Conservation (phyloP, 805 yeast species). For the Teunomyces atbi region DNA sequence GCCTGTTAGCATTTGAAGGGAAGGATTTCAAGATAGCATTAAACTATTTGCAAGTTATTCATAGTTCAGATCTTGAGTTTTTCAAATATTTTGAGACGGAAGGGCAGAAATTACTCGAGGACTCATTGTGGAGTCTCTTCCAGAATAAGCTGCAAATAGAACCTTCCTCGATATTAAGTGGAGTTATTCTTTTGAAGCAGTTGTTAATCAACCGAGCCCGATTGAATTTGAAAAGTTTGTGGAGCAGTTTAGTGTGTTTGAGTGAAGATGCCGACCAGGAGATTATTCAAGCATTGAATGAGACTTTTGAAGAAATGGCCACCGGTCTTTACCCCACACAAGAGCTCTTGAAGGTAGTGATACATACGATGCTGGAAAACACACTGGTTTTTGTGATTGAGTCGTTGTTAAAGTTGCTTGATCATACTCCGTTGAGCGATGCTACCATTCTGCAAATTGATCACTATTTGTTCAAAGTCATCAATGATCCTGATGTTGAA, state of each 20-base stretch:
- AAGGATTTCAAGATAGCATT: slow-evolving; percentile 14
- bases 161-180: slow-evolving; percentile 21
- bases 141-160: slow-evolving; percentile 5
- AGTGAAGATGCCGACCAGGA: slow-evolving; percentile 17
- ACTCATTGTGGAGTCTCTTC: slow-evolving; percentile 15
- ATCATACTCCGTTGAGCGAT: slow-evolving; percentile 16
- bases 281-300: slow-evolving; percentile 24
- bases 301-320: slow-evolving; percentile 30
- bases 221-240: slow-evolving; percentile 20
- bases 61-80: slow-evolving; percentile 10
- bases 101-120: slow-evolving; percentile 17
- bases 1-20: slow-evolving; percentile 6
- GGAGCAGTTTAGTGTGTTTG: slow-evolving; percentile 23
- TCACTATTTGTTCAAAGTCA: slow-evolving; percentile 20
- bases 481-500: slow-evolving; percentile 32
- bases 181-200: slow-evolving; percentile 37
- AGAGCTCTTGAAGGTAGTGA: slow-evolving; percentile 17
- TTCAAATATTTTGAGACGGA: slow-evolving; percentile 14
- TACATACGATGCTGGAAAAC: slow-evolving; percentile 13
- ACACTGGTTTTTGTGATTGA: slow-evolving; percentile 21
- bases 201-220: slow-evolving; percentile 25
- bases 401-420: slow-evolving; percentile 25
- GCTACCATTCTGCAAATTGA: slow-evolving; percentile 25
- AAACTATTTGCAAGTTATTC: slow-evolving; percentile 17
- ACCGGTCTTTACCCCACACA: slow-evolving; percentile 24